Percentiles rank a stretch among this genome's conserved stretches.
phyloP scores from a whole-genome alignment of 2,329 filamentous ascomycete genomes.

The Aspergillus carbonarius region DNA sequence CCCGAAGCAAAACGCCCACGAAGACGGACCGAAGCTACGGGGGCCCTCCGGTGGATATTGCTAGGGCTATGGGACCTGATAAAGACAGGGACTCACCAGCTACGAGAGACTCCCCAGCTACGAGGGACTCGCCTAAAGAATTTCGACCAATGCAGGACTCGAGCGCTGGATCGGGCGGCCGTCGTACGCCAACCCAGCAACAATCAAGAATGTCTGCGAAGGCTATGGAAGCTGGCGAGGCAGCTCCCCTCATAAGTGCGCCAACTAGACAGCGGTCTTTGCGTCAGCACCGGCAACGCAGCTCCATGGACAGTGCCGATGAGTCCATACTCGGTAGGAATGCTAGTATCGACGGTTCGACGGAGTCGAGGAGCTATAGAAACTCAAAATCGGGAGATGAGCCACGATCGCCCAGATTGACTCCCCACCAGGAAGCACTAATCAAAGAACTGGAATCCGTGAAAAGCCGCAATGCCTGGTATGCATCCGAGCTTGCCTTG shows the following conservation, averaged over 20 bases:
- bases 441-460: constrained; percentile 82
- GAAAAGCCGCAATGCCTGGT: constrained; percentile 92
- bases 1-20: constrained; percentile 53
- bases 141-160: constrained; percentile 42
- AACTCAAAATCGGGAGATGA: constrained; percentile 46
- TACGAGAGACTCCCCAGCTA: constrained; percentile 49
- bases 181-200: constrained; percentile 62
- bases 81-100: constrained; percentile 49
- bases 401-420: constrained; percentile 46
- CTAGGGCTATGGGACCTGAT: constrained; percentile 47
- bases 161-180: constrained; percentile 58
- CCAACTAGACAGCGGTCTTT: constrained; percentile 52
- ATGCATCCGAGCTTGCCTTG: constrained; percentile 88
- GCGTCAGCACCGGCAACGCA: constrained; percentile 60
- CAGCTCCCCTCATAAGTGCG: constrained; percentile 43
- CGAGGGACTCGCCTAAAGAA: constrained; percentile 44
- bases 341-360: constrained; percentile 40
- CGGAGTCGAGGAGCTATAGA: constrained; percentile 38
- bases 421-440: constrained; percentile 59
- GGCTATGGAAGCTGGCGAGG: constrained; percentile 49
- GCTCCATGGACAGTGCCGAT: constrained; percentile 67
- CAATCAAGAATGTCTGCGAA: constrained; percentile 42
- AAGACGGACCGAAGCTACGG: constrained; percentile 47
- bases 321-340: constrained; percentile 53
- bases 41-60: constrained; percentile 44